Evolutionary conservation across 2,329 filamentous ascomycete genomes (phyloP).

Genomic region (Clonostachys rosea): DNA sequence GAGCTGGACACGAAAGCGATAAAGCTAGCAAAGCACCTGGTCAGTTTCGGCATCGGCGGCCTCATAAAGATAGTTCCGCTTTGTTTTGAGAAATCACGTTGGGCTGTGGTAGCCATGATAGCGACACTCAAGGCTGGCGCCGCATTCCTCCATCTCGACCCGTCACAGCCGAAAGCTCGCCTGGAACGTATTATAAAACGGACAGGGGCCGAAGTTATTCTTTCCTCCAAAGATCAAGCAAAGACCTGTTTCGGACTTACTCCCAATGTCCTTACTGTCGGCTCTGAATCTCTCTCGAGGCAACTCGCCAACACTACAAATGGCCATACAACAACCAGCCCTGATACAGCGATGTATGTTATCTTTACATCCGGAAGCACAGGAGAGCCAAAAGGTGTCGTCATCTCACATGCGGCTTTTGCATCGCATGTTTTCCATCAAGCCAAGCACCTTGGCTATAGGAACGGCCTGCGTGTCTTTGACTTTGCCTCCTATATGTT

Average conservation of each 20-base stretch:
- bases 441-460: background rate
- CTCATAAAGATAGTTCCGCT: slow-evolving; percentile 14
- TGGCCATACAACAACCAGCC: background rate
- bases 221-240: slow-evolving; percentile 6
- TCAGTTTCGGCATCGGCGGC: background rate
- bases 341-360: slow-evolving; percentile 1
- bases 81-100: slow-evolving; percentile 28
- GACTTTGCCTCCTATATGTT: slow-evolving; percentile 6
- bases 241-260: background rate
- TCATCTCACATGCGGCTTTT: slow-evolving; percentile 1
- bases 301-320: too few relatives aligned
- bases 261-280: background rate
- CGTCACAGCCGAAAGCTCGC: slow-evolving; percentile 17
- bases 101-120: slow-evolving; percentile 21
- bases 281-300: background rate
- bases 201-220: slow-evolving; percentile 1
- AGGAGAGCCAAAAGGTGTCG: slow-evolving; percentile 3
- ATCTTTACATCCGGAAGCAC: slow-evolving; percentile 5
- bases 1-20: background rate
- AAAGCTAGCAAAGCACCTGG: background rate
- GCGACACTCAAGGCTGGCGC: slow-evolving; percentile 25
- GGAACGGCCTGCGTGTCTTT: background rate
- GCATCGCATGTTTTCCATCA: background rate
- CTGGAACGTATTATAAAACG: slow-evolving; percentile 1
- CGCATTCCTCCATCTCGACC: slow-evolving; percentile 23